These are phyloP conservation scores for Lasiosphaeria hispida DNA, from an alignment of 495 filamentous ascomycete genomes.

Conservation along the genomic window DNA sequence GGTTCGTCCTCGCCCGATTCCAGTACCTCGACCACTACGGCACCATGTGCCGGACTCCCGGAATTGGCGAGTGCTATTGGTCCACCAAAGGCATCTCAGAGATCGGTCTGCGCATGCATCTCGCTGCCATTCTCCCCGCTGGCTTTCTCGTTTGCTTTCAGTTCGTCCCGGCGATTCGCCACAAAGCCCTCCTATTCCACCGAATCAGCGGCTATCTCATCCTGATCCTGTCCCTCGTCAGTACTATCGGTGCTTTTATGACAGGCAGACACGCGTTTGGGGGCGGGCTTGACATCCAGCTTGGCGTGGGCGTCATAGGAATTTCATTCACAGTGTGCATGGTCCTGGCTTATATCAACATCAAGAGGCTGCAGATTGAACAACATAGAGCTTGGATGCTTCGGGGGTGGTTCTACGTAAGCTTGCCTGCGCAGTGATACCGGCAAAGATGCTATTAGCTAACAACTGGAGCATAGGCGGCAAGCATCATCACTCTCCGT, in stretches of 20 bases:
- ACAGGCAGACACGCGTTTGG: slow-evolving; percentile 44
- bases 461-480: slow-evolving; percentile 20
- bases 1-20: slow-evolving; percentile 37
- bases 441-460: too few species aligned
- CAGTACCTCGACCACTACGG: slow-evolving; percentile 35
- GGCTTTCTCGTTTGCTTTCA: slow-evolving; percentile 47
- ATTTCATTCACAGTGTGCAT: slow-evolving; percentile 37
- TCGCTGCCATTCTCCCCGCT: slow-evolving; percentile 47
- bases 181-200: slow-evolving; percentile 45
- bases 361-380: slow-evolving; percentile 54
- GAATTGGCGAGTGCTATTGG: slow-evolving; percentile 52
- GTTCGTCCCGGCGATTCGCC: slow-evolving; percentile 53
- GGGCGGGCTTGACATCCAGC: slow-evolving; percentile 42
- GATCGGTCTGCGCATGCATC: slow-evolving; percentile 50
- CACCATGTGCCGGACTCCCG: slow-evolving; percentile 16
- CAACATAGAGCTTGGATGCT: slow-evolving; percentile 61
- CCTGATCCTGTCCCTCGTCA: slow-evolving; percentile 40
- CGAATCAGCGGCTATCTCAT: slow-evolving; percentile 55
- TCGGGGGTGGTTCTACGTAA: slow-evolving; percentile 45
- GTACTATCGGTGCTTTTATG: slow-evolving; percentile 45
- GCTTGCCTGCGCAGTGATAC: not conserved
- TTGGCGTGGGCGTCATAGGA: slow-evolving; percentile 32
- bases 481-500: slow-evolving; percentile 49
- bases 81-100: slow-evolving; percentile 30
- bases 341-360: slow-evolving; percentile 47